Conservation (phyloP, 1,139 yeast genomes). For the Sugiyamaella paludigena region DNA sequence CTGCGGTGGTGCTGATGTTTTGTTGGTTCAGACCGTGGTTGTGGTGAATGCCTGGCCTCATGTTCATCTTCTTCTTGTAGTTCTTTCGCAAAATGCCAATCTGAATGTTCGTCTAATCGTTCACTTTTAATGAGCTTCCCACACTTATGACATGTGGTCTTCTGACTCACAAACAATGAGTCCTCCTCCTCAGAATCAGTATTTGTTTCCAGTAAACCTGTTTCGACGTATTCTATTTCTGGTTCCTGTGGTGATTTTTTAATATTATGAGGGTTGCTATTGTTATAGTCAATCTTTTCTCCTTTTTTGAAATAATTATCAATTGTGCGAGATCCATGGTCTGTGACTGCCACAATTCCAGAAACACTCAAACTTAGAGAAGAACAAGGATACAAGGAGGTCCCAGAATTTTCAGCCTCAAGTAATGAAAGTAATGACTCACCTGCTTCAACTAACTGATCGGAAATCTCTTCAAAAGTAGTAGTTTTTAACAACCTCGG, state of each 20-base stretch:
- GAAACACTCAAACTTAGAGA: slow-evolving; percentile 20
- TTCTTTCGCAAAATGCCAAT: slow-evolving; percentile 46
- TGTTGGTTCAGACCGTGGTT: neutral
- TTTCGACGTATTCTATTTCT: neutral
- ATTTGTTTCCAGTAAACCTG: neutral
- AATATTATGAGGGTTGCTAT: neutral
- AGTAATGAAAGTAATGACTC: slow-evolving; percentile 29
- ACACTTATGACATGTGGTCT: slow-evolving; percentile 34
- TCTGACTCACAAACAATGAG: slow-evolving; percentile 19
- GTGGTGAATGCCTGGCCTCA: neutral
- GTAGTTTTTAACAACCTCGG: slow-evolving; percentile 15
- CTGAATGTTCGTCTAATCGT: slow-evolving; percentile 37
- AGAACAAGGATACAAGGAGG: slow-evolving; percentile 15
- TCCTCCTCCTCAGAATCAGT: slow-evolving; percentile 22
- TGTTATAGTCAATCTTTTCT: slow-evolving; percentile 2
- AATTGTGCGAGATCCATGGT: slow-evolving; percentile 15
- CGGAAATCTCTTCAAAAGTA: slow-evolving; percentile 25
- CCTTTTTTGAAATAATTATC: slow-evolving; percentile 18
- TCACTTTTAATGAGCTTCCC: slow-evolving; percentile 18
- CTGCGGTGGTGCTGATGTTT: neutral
- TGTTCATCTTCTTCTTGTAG: slow-evolving; percentile 40
- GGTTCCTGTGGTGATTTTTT: too few species aligned
- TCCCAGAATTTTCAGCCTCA: slow-evolving; percentile 20
- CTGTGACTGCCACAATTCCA: slow-evolving; percentile 18
- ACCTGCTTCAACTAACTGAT: slow-evolving; percentile 30